Evolutionary conservation across 768 basidiomycete species (phyloP).

Genomic region (Cyathus striatus): DNA sequence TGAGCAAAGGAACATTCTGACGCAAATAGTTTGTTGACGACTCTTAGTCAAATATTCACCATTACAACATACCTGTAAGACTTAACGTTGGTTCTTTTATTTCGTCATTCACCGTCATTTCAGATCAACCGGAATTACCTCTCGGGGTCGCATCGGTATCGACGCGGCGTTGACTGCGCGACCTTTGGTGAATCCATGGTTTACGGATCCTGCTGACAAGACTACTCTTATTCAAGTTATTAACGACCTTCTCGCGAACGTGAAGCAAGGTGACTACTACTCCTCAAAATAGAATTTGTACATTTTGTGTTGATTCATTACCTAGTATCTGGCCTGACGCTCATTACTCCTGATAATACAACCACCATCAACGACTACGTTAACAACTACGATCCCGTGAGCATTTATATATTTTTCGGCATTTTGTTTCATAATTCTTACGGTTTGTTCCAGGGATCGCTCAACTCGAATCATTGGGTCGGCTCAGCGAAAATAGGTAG

Average conservation of each 20-base stretch:
- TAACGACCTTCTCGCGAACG: conserved; percentile 38
- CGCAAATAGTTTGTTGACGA: neutral
- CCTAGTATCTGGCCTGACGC: conserved; percentile 41
- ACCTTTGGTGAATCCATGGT: conserved; percentile 51
- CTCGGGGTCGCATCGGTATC: conserved; percentile 59
- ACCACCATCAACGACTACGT: conserved; percentile 50
- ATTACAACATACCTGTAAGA: conserved; percentile 57
- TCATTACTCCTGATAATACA: conserved; percentile 58
- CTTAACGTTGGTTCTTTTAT: neutral
- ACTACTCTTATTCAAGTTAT: conserved; percentile 43
- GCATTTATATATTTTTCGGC: conserved; percentile 2
- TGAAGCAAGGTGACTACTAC: conserved; percentile 31
- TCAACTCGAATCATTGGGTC: conserved; percentile 68
- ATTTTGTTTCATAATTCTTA: neutral
- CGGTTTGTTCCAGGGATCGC: conserved; percentile 17
- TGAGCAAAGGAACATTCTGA: conserved; percentile 5
- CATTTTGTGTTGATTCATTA: conserved; percentile 1
- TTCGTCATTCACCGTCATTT: neutral
- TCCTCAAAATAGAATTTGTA: neutral
- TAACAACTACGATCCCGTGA: conserved; percentile 29
- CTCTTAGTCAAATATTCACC: conserved; percentile 45
- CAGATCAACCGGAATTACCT: conserved; percentile 56
- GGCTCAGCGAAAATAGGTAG: conserved; percentile 46
- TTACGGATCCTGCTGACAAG: conserved; percentile 54
- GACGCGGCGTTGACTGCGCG: conserved; percentile 43